Conservation (phyloP, 495 filamentous ascomycete genomes). For the Emericellopsis terricola region DNA sequence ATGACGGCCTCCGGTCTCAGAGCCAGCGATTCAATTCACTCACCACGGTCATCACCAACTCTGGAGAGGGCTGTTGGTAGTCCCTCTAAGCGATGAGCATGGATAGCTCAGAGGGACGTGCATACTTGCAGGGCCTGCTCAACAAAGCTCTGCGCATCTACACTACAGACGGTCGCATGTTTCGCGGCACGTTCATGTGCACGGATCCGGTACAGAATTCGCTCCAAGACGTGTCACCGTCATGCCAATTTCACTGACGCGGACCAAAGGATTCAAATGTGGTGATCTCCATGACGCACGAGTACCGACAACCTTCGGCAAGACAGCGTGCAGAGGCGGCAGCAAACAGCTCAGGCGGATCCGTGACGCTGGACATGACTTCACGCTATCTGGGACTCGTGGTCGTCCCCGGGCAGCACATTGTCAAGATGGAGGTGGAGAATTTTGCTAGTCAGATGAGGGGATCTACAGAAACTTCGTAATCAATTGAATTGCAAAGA, state of each 20-base stretch:
- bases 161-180: constrained; percentile 72
- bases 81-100: no score
- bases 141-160: constrained; percentile 60
- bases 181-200: constrained; percentile 81
- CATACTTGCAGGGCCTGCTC: constrained; percentile 40
- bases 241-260: background rate
- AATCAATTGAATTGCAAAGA: no score
- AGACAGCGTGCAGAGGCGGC: constrained; percentile 29
- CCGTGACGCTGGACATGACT: constrained; percentile 50
- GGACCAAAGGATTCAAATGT: constrained; percentile 57
- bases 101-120: no score
- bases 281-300: constrained; percentile 67
- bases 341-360: constrained; percentile 14
- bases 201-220: constrained; percentile 58
- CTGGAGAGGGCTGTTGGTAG: no score
- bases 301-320: constrained; percentile 59
- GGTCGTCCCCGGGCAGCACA: constrained; percentile 72
- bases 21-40: no score
- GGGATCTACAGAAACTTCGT: background rate
- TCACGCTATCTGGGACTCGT: constrained; percentile 78
- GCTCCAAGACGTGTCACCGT: background rate
- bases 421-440: constrained; percentile 78
- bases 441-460: constrained; percentile 36
- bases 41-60: no score
- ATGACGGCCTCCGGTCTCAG: no score